Conservation (phyloP, 2,329 filamentous ascomycete species). For the Ophiocordyceps unilateralis region DNA sequence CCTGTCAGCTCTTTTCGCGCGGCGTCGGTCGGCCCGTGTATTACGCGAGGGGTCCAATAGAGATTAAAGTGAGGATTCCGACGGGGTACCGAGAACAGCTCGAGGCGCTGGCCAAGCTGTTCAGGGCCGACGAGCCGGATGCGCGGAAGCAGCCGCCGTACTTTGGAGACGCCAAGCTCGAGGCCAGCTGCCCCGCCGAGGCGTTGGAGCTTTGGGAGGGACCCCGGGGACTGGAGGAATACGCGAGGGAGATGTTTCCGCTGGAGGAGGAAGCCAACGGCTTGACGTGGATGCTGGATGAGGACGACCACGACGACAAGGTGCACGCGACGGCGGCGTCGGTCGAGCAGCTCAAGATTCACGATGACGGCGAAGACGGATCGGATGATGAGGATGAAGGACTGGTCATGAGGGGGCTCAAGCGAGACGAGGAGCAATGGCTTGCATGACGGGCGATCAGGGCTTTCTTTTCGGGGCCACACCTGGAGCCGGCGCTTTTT, state of each 20-base stretch:
- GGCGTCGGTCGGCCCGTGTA: conserved; percentile 62
- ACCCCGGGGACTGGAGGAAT: conserved; percentile 79
- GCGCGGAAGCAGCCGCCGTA: conserved; percentile 42
- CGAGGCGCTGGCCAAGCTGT: conserved; percentile 46
- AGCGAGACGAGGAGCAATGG: conserved; percentile 43
- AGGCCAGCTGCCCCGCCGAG: conserved; percentile 50
- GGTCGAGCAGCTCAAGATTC: conserved; percentile 22
- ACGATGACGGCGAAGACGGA: conserved; percentile 23
- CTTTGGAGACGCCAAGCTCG: conserved; percentile 40
- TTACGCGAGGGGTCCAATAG: conserved; percentile 65
- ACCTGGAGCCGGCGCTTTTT: neutral
- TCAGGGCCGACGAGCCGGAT: conserved; percentile 32
- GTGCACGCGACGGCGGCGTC: conserved; percentile 16
- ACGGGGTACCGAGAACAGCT: conserved; percentile 80
- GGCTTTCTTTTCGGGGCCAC: no score
- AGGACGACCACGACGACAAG: conserved; percentile 26
- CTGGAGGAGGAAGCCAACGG: conserved; percentile 92
- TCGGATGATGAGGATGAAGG: conserved; percentile 38
- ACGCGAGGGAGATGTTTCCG: conserved; percentile 83
- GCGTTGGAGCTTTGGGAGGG: conserved; percentile 82
- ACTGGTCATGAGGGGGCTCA: conserved; percentile 37
- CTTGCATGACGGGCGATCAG: conserved; percentile 31
- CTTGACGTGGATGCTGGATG: conserved; percentile 71
- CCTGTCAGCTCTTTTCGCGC: conserved; percentile 61
- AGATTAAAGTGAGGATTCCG: conserved; percentile 73